Evolutionary conservation across 2,329 filamentous ascomycete genomes (phyloP).

Genomic region (Neonectria sp.): DNA sequence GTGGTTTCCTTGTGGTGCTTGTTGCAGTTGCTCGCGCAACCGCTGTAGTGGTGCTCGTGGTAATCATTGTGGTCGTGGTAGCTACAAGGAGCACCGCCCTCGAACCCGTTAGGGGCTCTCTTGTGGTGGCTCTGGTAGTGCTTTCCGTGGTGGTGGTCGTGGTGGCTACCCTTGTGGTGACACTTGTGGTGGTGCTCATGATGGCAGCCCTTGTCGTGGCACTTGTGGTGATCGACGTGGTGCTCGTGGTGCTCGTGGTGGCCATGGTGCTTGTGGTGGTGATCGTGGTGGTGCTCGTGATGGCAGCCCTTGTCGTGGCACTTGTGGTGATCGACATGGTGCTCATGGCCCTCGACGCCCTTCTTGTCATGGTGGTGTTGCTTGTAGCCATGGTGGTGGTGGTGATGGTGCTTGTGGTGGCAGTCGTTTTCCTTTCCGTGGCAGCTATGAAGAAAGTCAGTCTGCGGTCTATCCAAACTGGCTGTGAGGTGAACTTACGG

Average conservation of each 20-base stretch:
- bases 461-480: not conserved
- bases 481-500: not conserved
- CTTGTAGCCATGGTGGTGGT: not conserved
- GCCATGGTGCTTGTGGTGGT: not conserved
- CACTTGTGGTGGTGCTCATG: not conserved
- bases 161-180: constrained; percentile 19
- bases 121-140: not conserved
- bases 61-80: too few relatives aligned
- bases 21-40: too few relatives aligned
- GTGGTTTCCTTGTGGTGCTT: too few relatives aligned
- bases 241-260: not conserved
- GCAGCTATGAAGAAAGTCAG: constrained; percentile 10
- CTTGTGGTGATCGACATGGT: not conserved
- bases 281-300: not conserved
- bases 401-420: constrained; percentile 14
- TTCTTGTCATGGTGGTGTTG: not conserved
- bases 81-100: not conserved
- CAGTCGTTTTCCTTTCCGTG: constrained; percentile 12
- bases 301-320: not conserved
- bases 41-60: too few relatives aligned
- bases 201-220: not conserved
- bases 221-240: not conserved
- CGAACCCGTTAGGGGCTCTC: not conserved
- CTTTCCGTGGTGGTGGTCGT: constrained; percentile 9
- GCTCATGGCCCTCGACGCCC: too few relatives aligned